Evolutionary conservation across 129 eudicot species (phyloP).

Genomic region (Erigeron canadensis): DNA sequence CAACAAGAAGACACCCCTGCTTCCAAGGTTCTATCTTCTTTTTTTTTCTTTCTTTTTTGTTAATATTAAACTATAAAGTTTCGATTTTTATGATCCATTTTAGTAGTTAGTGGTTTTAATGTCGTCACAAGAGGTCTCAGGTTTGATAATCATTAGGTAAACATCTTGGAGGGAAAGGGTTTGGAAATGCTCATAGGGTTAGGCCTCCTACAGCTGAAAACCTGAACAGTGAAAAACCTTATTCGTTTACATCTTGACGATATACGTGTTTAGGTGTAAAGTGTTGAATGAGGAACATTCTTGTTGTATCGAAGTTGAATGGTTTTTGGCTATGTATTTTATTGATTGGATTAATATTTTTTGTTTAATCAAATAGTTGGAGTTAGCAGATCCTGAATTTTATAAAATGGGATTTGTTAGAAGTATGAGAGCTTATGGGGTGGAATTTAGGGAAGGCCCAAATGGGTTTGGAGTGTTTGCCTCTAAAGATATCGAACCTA

Average conservation of each 20-base stretch:
- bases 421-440: slow-evolving; percentile 88
- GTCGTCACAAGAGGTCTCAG: neutral
- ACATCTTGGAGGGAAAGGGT: neutral
- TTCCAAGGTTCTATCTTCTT: slow-evolving; percentile 42
- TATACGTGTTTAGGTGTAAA: neutral
- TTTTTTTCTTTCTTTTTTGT: neutral
- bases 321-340: neutral
- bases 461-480: slow-evolving; percentile 93
- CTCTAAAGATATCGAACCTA: slow-evolving; percentile 75
- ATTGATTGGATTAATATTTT: neutral
- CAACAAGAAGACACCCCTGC: slow-evolving; percentile 52
- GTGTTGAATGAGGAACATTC: neutral
- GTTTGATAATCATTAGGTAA: neutral
- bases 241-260: neutral
- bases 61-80: neutral
- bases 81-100: neutral
- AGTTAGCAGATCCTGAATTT: slow-evolving; percentile 90
- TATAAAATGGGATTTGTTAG: slow-evolving; percentile 87
- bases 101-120: neutral
- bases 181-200: neutral
- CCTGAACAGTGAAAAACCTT: neutral
- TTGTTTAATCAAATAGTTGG: slow-evolving; percentile 52
- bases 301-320: neutral
- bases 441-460: slow-evolving; percentile 96
- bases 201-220: neutral